Base-by-base conservation (phyloP, 2,329 filamentous ascomycete species). In the Dryadomyces sulphureus region DNA sequence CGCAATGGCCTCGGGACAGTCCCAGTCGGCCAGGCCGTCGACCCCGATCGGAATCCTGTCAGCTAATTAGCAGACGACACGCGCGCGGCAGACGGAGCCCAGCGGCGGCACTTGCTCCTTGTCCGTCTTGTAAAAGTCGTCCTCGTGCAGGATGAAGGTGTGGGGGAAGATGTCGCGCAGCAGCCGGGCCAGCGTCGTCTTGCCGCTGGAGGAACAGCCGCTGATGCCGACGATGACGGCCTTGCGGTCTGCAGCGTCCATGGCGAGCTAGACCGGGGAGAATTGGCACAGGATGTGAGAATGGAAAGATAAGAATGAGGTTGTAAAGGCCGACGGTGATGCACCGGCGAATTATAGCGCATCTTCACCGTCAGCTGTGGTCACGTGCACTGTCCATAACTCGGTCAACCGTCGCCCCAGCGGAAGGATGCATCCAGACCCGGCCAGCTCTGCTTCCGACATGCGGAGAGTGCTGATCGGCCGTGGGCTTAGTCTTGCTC, bases 51-150 rank as follows among this genome's bases (percentile, higher is more conserved):
- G 76, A 2, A 80, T 62, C 48, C 75, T 78, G 20, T 7, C 14
- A 2, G n/a, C 24, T 19, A 5, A 16, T 46, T 14, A 41, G 27
- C 22, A 25, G 25, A 1, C 12, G 2, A 19, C 8, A n/a, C 7
- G 14, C n/a, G n/a, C n/a, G n/a, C n/a, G n/a, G n/a, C n/a, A n/a
- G n/a, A n/a, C n/a, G n/a, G n/a, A n/a, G n/a, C n/a, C n/a, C n/a
- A n/a, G n/a, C n/a, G n/a, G n/a, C n/a, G n/a, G n/a, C 9, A 63
- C 72, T 57, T 56, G 85, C 73, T 87, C 73, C 25, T 73, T 65
- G 59, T 96, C 90, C 1, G 84, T 70, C 53, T 78, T 79, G 66
- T 94, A 98, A 60, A 96, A 98, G 63, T 98, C 92, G 66, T 98
- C 92, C 60, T 94, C 79, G 61, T 98, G 92, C 20, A 98, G 72